Evolutionary conservation across 805 yeast species (phyloP).

Genomic region (Nakazawaea ambrosiae): DNA sequence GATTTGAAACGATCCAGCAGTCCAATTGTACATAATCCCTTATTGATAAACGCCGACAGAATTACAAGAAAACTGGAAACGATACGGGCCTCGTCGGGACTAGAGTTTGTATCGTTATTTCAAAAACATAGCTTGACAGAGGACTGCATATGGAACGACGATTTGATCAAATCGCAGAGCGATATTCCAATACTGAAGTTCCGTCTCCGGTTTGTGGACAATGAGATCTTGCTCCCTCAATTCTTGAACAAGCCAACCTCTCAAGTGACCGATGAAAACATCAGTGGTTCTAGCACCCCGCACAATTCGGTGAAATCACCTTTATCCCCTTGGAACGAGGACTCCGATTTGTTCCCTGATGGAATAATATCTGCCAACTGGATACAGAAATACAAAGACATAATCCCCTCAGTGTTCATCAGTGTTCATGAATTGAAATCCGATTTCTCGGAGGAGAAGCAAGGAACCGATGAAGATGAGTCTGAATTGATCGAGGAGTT

Average conservation of each 20-base stretch:
- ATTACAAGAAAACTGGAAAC: constrained; percentile 16
- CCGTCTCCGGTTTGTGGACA: constrained; percentile 25
- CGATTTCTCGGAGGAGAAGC: constrained; percentile 20
- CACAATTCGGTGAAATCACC: constrained; percentile 15
- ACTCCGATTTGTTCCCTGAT: constrained; percentile 31
- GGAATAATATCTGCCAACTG: constrained; percentile 39
- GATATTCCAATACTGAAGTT: constrained; percentile 17
- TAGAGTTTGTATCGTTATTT: constrained; percentile 24
- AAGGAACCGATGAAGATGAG: constrained; percentile 20
- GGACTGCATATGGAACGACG: constrained; percentile 13
- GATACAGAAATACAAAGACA: constrained; percentile 44
- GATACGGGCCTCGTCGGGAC: constrained; percentile 20
- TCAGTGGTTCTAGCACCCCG: background rate
- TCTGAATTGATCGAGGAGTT: constrained; percentile 32
- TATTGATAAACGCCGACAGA: constrained; percentile 11
- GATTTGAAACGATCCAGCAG: constrained; percentile 5
- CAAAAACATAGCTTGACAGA: constrained; percentile 18
- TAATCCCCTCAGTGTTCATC: constrained; percentile 40
- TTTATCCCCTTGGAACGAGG: constrained; percentile 38
- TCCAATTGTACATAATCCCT: constrained; percentile 7
- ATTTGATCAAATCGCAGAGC: constrained; percentile 14
- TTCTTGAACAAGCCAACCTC: background rate
- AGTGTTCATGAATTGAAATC: constrained; percentile 33
- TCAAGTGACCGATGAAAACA: background rate
- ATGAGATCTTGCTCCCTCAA: constrained; percentile 18